Conservation (phyloP, 495 filamentous ascomycete species). For the Xylaria flabelliformis region DNA sequence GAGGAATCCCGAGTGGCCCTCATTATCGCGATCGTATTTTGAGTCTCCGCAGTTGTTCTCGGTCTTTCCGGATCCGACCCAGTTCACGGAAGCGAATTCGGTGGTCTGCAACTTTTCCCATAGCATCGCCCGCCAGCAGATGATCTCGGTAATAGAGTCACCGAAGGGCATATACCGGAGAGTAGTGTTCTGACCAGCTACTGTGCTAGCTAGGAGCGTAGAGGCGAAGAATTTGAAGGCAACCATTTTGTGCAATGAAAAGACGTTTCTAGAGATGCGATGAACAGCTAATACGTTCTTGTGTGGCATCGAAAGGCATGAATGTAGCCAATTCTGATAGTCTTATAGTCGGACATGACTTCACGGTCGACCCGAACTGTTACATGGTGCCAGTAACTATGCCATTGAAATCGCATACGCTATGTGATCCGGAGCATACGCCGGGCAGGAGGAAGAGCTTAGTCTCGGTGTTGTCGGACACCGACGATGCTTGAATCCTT, state of each 20-base stretch:
- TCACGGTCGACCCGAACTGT: not conserved
- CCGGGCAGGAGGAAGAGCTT: not conserved
- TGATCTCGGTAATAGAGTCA: conserved; percentile 59
- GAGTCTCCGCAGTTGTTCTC: conserved; percentile 48
- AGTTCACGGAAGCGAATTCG: conserved; percentile 51
- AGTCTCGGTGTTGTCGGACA: conserved; percentile 18
- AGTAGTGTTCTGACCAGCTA: conserved; percentile 38
- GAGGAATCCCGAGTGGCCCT: conserved; percentile 61
- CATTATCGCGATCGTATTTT: conserved; percentile 56
- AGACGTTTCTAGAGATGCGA: not conserved
- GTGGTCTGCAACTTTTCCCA: conserved; percentile 54
- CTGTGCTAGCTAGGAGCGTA: conserved; percentile 33
- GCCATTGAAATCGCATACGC: not conserved
- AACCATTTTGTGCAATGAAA: conserved; percentile 27
- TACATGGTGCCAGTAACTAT: too few relatives aligned
- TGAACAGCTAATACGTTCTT: not conserved
- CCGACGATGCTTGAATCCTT: not conserved
- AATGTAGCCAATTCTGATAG: not conserved
- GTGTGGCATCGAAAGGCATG: not conserved
- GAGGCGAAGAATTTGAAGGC: conserved; percentile 33
- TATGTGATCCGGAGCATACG: not conserved
- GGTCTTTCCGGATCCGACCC: conserved; percentile 51
- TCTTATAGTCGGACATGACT: not conserved
- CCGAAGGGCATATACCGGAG: conserved; percentile 58
- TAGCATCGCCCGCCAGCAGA: conserved; percentile 55